Conservation (phyloP, 2,329 filamentous ascomycete genomes). For the Magnaporthiopsis incrustans region DNA sequence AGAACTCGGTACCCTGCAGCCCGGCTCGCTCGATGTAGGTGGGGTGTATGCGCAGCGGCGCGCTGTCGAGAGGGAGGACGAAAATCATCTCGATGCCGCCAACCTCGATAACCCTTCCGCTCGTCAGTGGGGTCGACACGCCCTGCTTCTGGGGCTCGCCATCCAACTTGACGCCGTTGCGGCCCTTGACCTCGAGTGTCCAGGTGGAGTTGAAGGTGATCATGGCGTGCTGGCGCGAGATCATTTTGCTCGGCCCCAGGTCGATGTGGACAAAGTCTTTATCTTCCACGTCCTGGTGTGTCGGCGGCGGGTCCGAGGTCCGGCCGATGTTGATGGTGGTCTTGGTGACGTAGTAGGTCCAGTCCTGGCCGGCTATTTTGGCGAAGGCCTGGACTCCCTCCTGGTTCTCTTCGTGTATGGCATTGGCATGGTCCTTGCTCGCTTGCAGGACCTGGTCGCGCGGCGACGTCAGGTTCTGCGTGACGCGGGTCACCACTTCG, state of each 20-base stretch:
- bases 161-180: conserved; percentile 85
- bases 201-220: conserved; percentile 71
- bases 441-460: conserved; percentile 45
- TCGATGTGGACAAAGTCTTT: conserved; percentile 70
- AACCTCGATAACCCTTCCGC: conserved; percentile 87
- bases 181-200: conserved; percentile 80
- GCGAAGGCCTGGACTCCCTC: conserved; percentile 67
- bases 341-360: conserved; percentile 76
- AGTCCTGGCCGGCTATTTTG: conserved; percentile 73
- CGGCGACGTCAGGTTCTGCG: conserved; percentile 38
- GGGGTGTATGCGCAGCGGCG: conserved; percentile 57
- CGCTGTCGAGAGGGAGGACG: conserved; percentile 68
- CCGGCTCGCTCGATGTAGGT: conserved; percentile 63
- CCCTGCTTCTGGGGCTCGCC: conserved; percentile 62
- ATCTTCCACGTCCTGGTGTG: conserved; percentile 30
- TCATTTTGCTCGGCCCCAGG: conserved; percentile 73
- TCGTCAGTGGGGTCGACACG: conserved; percentile 58
- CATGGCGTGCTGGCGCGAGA: conserved; percentile 68
- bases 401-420: conserved; percentile 52
- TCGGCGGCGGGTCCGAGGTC: conserved; percentile 42
- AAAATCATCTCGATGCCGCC: conserved; percentile 98
- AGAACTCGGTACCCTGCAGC: conserved; percentile 28
- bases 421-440: conserved; percentile 54
- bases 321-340: conserved; percentile 71
- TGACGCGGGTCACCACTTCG: conserved; percentile 46